Conservation (phyloP, 2,329 filamentous ascomycete species). For the Cercospora janseana region DNA sequence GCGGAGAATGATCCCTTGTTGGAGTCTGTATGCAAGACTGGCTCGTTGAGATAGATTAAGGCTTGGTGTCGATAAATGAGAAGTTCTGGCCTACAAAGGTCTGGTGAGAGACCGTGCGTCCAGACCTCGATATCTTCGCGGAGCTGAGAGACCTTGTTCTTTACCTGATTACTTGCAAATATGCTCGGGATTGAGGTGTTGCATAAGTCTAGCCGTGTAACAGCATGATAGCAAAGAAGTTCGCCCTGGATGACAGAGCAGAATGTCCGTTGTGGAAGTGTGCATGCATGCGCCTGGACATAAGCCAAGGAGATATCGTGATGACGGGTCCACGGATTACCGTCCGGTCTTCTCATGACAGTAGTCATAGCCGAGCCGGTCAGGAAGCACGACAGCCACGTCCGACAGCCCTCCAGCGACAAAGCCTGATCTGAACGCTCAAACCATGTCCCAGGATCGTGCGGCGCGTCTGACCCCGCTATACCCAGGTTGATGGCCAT, state of each 20-base stretch:
- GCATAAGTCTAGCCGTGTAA: conserved; percentile 10
- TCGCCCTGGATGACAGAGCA: conserved; percentile 21
- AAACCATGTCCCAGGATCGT: conserved; percentile 11
- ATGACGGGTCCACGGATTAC: conserved; percentile 23
- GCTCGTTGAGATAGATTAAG: conserved; percentile 25
- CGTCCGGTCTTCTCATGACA: conserved; percentile 20
- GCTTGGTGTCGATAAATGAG: conserved; percentile 19
- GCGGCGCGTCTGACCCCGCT: conserved; percentile 40
- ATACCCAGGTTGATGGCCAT: conserved; percentile 80
- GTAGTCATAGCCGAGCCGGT: conserved; percentile 18
- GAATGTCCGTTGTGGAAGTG: conserved; percentile 14
- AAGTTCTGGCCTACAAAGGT: conserved; percentile 15
- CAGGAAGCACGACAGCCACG: conserved; percentile 27
- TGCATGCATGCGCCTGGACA: conserved; percentile 7
- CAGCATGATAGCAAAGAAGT: conserved; percentile 17
- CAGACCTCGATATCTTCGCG: conserved; percentile 20
- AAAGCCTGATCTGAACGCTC: background rate
- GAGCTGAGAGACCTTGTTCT: conserved; percentile 11
- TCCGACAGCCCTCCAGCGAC: conserved; percentile 17
- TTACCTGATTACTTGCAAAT: conserved; percentile 5
- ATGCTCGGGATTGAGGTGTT: conserved; percentile 9
- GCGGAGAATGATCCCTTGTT: conserved; percentile 27
- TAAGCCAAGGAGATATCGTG: conserved; percentile 21
- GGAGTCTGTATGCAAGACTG: conserved; percentile 25
- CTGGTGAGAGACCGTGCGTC: conserved; percentile 5